Conservation (phyloP, 768 basidiomycete genomes). For the Hericium coralloides region DNA sequence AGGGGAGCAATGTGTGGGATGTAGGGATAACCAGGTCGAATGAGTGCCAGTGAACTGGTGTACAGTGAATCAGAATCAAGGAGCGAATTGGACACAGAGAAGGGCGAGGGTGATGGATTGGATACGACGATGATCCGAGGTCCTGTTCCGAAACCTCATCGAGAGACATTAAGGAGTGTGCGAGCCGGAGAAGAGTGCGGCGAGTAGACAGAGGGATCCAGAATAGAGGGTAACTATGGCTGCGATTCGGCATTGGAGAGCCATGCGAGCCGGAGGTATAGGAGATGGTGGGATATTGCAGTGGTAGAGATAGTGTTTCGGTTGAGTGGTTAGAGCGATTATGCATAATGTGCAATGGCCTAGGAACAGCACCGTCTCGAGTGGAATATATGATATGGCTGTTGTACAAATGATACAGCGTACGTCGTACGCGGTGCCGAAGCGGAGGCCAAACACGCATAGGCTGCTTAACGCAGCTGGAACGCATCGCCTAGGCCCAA, state of each 20-base stretch:
- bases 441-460: background rate
- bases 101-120: background rate
- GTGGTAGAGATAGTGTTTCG: background rate
- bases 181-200: background rate
- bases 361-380: background rate
- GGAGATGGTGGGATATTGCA: background rate
- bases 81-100: background rate
- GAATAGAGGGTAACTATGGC: background rate
- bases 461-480: conserved; percentile 38
- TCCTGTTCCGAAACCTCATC: background rate
- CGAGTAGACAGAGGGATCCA: background rate
- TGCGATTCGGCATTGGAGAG: background rate
- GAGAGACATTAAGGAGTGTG: background rate
- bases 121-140: background rate
- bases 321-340: background rate
- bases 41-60: background rate
- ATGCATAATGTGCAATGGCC: background rate
- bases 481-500: conserved; percentile 51
- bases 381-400: background rate
- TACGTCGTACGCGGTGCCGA: background rate
- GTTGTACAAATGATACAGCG: background rate
- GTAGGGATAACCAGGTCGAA: too few relatives aligned
- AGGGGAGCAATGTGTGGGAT: too few relatives aligned
- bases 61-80: background rate
- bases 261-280: background rate